Evolutionary conservation across 1,284 basidiomycete genomes (phyloP), one percentile per base, ranked within the genome.

Genomic region (Polyporus tsugae): DNA sequence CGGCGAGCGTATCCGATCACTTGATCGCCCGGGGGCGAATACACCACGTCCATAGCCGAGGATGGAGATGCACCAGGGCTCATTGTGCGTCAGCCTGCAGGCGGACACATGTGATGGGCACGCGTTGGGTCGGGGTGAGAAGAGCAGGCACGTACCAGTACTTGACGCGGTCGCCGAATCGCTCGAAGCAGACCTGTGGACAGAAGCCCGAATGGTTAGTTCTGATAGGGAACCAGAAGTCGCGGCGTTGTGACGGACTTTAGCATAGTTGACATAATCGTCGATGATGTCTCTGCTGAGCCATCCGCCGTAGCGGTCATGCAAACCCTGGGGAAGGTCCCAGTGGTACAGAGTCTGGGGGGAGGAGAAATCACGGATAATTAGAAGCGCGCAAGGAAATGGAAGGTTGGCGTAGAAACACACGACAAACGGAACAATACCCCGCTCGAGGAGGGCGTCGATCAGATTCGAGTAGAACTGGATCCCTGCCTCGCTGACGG

Each of bases 241-340:
- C 17, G 42, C 36, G 36, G 55, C 11, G 22, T 11, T 17, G 17
- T 35, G 29, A 73, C 81, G 53, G 72, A 87, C 89, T 74, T 82
- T 82, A 11, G 92, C 87, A 75, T 91, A 94, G 74, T 85, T 82
- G 35, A 83, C 84, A 71, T 84, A 94, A 77, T 94, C 92, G 44
- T 84, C 78, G 10, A 90, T 82, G 67, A 91, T 85, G 70, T 89
- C 86, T 73, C 86, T 87, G 80, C 89, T 87, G 65, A 93, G 79
- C 89, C 91, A 93, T 2, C 92, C 92, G 29, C 88, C 87, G 78
- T 94, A 94, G 58, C 89, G 84, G 67, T 92, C 87, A 67, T 92
- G 86, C 33, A 94, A 82, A 1, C 79, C 86, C 76, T 91, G 90
- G 6, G 92, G 92, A 6, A 93, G 83, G 75, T 94, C 92, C 92